Percentiles rank a stretch among this genome's conserved stretches.
These are phyloP conservation scores for Trichoderma sp. DNA, from an alignment of 2,329 filamentous ascomycete species.

Conservation along the genomic window DNA sequence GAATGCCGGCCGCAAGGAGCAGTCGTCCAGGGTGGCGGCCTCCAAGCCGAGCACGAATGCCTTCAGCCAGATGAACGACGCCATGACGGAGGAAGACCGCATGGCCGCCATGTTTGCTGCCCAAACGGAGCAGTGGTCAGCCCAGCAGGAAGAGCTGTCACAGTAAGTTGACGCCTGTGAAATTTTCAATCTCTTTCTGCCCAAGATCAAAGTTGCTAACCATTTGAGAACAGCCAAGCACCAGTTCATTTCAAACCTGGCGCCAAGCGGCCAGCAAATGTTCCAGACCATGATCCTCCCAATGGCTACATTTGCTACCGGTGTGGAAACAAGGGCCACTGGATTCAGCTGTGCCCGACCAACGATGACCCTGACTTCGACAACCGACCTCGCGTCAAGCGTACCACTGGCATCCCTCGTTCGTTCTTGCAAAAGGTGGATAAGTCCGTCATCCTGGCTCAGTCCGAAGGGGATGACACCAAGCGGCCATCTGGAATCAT, in stretches of 20 bases:
- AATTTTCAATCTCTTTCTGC: neutral
- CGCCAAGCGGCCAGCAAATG: slow-evolving; percentile 68
- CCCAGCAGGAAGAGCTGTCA: slow-evolving; percentile 90
- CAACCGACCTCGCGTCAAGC: slow-evolving; percentile 88
- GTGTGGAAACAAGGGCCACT: slow-evolving; percentile 97
- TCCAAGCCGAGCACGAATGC: slow-evolving; percentile 60
- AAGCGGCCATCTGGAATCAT: slow-evolving; percentile 89
- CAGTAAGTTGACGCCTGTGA: slow-evolving; percentile 55
- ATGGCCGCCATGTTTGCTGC: slow-evolving; percentile 90
- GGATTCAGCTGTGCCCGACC: slow-evolving; percentile 98
- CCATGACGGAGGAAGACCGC: slow-evolving; percentile 90
- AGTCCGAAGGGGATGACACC: slow-evolving; percentile 77
- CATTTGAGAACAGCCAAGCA: slow-evolving; percentile 53
- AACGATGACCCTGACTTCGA: slow-evolving; percentile 97
- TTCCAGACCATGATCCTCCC: slow-evolving; percentile 90
- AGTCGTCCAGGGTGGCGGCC: slow-evolving; percentile 59
- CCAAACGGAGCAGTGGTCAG: slow-evolving; percentile 88
- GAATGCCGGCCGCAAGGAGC: slow-evolving; percentile 70
- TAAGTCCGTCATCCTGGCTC: slow-evolving; percentile 75
- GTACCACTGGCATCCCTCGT: slow-evolving; percentile 93
- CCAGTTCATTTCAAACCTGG: slow-evolving; percentile 60
- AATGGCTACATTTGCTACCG: slow-evolving; percentile 95
- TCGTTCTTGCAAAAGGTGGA: slow-evolving; percentile 96
- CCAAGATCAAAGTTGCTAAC: slow-evolving; percentile 38
- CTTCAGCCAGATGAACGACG: slow-evolving; percentile 68